Evolutionary conservation across 306 rosid genomes (phyloP), one percentile per base, ranked within the genome.

Genomic region (Hippophae gyantsensis): DNA sequence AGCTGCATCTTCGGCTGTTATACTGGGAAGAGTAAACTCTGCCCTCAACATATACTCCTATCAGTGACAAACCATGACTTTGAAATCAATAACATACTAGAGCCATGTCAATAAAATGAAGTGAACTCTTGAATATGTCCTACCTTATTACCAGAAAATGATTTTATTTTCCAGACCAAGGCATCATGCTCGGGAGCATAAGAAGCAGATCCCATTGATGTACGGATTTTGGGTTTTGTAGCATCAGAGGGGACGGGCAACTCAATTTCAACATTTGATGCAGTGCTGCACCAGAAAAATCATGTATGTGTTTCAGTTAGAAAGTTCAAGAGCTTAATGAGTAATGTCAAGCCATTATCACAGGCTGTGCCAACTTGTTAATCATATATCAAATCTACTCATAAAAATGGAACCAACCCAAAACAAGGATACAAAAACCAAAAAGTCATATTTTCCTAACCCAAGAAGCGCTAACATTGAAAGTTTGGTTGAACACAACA

Each of bases 21-120:
- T 77, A 64, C 93, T 87, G 32, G 96, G 96, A 72, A 87, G 96
- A 49, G 43, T 81, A 64, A 84, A 87, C 76, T 87, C 93, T 38
- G 96, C 93, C 58, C 96, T 84, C 74, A 87, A 70, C 81, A 87
- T 84, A 67, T 87, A 87, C 56, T 87, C 96, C 96, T 87, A 74
- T 13, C 42, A 62, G 13, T 26, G 49, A 43, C 6, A 54, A 65
- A 42, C 13, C 27, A 7, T 43, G 63, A 54, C 48, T 49, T 3
- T 60, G 13, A 13, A 38, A 60, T 32, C 13, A 44, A 10, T 42
- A 59, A 44, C 12, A 47, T 27, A 13, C 5, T 7, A 13, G 1
- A 46, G 54, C 38, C 7, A 52, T 5, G 42, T 3, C 25, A 54
- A 32, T 13, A 59, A 59, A 52, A 40, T 13, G 10, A 7, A 59